Evolutionary conservation across 2,329 filamentous ascomycete genomes (phyloP), one percentile per base, ranked within the genome.

Genomic region (Colletotrichum sp.): DNA sequence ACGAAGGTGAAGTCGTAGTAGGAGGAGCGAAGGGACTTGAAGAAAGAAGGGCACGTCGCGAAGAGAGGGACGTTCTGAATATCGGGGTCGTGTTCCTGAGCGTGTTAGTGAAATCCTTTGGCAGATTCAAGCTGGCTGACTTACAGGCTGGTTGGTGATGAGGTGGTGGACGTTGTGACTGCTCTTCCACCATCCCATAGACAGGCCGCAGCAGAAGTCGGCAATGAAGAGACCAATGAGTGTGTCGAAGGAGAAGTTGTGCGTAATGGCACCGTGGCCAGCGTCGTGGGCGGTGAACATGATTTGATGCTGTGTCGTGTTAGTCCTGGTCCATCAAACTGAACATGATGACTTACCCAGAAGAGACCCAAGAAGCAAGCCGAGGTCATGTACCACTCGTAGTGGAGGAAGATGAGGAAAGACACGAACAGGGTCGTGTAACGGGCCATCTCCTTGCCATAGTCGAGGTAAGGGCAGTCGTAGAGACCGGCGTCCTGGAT

Each of bases 41-140:
- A 92, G 83, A 94, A 94, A 5, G 89, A 88, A 55, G 92, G 92
- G 24, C 90, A 91, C 36, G 93, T 91, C 66, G 93, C 93, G 80
- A 95, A 94, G 67, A 95, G 88, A 0, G 93, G 93, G 68, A 94
- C 87, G 82, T 95, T 93, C 78, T 94, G 91, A 72, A 91, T 91
- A 79, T 91, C 90, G 8, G 90, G 90, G 75, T 92, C 90, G 77
- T 90, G 89, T 80, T 91, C 89, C 85, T 87, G 66, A 0, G 8
- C 1, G 8, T 78, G 76, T 81, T 75, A 81, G 77, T 44, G 7
- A 39, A 8, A 16, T 13, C 13, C 32, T 21, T 8, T 0, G 59
- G 8, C 44, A 5, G 8, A 8, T 4, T 10, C 16, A 36, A 2
- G 32, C 8, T 30, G 2, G 28, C 5, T 5, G 9, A 80, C 84